These are phyloP conservation scores for Inonotus obliquus DNA, from an alignment of 1,284 basidiomycete genomes.

Conservation along the genomic window DNA sequence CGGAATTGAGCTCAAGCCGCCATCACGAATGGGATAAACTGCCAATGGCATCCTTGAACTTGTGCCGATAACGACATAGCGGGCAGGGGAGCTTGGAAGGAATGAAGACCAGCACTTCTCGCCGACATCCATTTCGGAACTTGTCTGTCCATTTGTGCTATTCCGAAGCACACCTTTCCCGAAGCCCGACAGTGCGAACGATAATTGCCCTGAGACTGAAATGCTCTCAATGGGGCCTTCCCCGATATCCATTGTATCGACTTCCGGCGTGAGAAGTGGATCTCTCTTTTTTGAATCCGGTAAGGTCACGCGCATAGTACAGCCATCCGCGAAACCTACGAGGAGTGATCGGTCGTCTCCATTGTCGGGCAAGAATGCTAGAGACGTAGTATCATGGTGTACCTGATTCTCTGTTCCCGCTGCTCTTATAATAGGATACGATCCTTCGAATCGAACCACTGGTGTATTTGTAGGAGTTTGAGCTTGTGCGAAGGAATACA, in stretches of 20 bases:
- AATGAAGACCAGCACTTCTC: constrained; percentile 57
- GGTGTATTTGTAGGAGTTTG: constrained; percentile 32
- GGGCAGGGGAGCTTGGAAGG: constrained; percentile 45
- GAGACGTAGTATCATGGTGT: constrained; percentile 48
- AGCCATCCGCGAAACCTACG: constrained; percentile 59
- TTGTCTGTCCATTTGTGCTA: constrained; percentile 24
- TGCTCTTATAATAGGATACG: constrained; percentile 33
- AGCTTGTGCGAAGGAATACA: constrained; percentile 46
- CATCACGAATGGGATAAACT: constrained; percentile 48
- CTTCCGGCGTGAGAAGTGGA: constrained; percentile 25
- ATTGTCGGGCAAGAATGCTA: constrained; percentile 44
- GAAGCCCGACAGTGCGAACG: constrained; percentile 53
- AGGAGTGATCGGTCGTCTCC: constrained; percentile 46
- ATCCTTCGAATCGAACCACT: constrained; percentile 45
- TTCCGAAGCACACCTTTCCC: constrained; percentile 45
- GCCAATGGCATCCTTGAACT: constrained; percentile 54
- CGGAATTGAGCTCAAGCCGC: constrained; percentile 41
- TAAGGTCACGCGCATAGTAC: constrained; percentile 44
- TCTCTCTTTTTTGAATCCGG: constrained; percentile 23
- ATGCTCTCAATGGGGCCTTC: constrained; percentile 51
- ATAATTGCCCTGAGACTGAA: constrained; percentile 37
- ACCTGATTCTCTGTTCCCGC: constrained; percentile 30
- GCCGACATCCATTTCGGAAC: constrained; percentile 39
- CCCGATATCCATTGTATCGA: constrained; percentile 26
- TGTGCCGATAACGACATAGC: constrained; percentile 66